phyloP scores from a whole-genome alignment of 108 stramenopile genomes.

The Skeletonema tropicum region DNA sequence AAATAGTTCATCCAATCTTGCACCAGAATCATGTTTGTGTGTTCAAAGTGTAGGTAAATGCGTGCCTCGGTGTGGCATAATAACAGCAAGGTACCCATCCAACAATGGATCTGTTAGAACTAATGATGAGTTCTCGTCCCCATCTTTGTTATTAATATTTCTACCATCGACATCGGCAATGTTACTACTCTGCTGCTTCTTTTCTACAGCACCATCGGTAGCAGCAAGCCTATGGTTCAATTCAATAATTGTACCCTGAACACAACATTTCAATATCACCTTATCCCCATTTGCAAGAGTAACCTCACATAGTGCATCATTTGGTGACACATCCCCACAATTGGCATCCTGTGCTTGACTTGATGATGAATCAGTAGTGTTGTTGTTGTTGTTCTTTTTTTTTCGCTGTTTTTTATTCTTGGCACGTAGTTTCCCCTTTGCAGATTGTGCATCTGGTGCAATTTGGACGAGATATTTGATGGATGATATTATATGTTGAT shows the following conservation, averaged over 20 bases:
- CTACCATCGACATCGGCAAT: neutral
- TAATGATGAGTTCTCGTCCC: slow-evolving; percentile 6
- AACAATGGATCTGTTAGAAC: slow-evolving; percentile 65
- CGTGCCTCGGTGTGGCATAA: slow-evolving; percentile 55
- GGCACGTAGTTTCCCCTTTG: slow-evolving; percentile 41
- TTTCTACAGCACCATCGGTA: slow-evolving; percentile 9
- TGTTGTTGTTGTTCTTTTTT: neutral
- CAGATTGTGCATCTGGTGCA: slow-evolving; percentile 45
- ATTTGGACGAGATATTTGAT: slow-evolving; percentile 32
- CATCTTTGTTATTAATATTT: neutral
- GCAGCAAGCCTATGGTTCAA: slow-evolving; percentile 50
- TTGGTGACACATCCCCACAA: slow-evolving; percentile 45
- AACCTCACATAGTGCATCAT: slow-evolving; percentile 31
- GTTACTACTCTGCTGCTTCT: neutral
- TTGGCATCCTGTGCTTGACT: slow-evolving; percentile 1
- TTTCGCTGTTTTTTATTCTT: slow-evolving; percentile 21
- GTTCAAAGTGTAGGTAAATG: slow-evolving; percentile 51
- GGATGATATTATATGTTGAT: slow-evolving; percentile 8
- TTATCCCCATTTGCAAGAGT: slow-evolving; percentile 26
- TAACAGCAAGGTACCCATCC: slow-evolving; percentile 78
- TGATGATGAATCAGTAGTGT: neutral
- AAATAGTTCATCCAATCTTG: no score
- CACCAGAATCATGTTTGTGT: no score
- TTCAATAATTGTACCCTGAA: slow-evolving; percentile 74
- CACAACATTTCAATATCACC: slow-evolving; percentile 65